Conservation (phyloP, 1,284 basidiomycete genomes). For the Marasmius tenuissimus region DNA sequence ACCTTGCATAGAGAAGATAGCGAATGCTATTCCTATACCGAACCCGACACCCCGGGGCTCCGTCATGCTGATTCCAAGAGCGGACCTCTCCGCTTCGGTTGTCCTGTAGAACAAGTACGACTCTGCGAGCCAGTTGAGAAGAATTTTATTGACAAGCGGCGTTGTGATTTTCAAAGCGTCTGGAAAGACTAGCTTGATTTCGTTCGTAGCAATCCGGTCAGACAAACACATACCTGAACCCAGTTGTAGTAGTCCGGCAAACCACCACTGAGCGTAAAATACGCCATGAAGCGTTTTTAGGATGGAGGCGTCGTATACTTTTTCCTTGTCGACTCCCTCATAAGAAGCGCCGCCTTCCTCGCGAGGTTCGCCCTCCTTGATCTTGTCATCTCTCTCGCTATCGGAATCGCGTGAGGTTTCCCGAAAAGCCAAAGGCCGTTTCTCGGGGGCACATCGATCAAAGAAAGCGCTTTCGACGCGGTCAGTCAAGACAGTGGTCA, state of each 20-base stretch:
- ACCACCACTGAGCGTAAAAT: conserved; percentile 36
- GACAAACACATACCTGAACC: conserved; percentile 21
- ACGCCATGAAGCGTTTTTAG: conserved; percentile 35
- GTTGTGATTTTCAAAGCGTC: conserved; percentile 30
- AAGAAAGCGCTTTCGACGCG: conserved; percentile 34
- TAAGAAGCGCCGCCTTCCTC: background rate
- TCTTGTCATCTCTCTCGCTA: background rate
- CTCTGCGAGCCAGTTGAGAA: conserved; percentile 38
- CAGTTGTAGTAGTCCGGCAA: conserved; percentile 33
- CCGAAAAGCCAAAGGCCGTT: conserved; percentile 23
- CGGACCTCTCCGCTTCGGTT: conserved; percentile 21
- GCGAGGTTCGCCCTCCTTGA: background rate
- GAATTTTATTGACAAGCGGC: conserved; percentile 35
- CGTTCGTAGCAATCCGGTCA: background rate
- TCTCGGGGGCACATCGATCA: conserved; percentile 30
- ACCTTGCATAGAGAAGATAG: conserved; percentile 56
- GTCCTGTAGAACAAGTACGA: conserved; percentile 32
- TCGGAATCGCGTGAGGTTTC: background rate
- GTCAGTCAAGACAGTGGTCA: conserved; percentile 27
- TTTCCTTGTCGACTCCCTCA: background rate
- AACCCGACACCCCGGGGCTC: conserved; percentile 40
- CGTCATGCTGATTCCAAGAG: conserved; percentile 17
- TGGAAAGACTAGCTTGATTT: conserved; percentile 1
- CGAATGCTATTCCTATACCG: conserved; percentile 50
- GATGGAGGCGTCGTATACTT: conserved; percentile 10